Base-by-base conservation (phyloP, 2,329 filamentous ascomycete genomes). In the Lanzia echinophila region DNA sequence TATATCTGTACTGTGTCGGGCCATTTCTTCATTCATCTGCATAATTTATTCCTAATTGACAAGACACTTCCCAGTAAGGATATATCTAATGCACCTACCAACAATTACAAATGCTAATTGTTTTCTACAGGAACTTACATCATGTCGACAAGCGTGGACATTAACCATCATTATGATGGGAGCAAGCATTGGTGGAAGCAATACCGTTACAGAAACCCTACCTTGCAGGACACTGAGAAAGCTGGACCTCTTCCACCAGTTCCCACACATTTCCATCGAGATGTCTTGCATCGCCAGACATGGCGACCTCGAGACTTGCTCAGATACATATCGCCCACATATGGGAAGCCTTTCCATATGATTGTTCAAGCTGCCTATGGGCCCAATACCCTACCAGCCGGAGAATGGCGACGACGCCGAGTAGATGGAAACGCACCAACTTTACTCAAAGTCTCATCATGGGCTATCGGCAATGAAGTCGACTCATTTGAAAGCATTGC, bases 241-340 rank as follows among this genome's bases (percentile, higher is more conserved):
- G 39, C 33, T 6, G 46, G 44, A 2, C 38, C 46, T 8, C 32
- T 55, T 17, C 41, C 36, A 12, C 53, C 48, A 33, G 47, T 22
- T 24, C 42, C 48, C 22, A 50, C 42, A 8, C 19, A 55, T 8
- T 55, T 47, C 3, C 53, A 55, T 15, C 33, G 42, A 39, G 53
- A 55, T 50, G 24, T 51, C 3, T 17, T 55, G n/a, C 43, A 47
- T 6, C 41, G 53, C 19, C 41, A 55, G 48, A 55, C 53, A 46
- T 55, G 41, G 41, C 53, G 53, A 38, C 53, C 53, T 15, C 32
- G 41, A n/a, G 53, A 52, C 19, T 48, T 55, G 6, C 47, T 51
- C 13, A 51, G 53, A 41, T 55, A 55, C 15, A 55, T 55, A 15
- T 55, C 53, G 6, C 53, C 53, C 24, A 45, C 28, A 22, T 55